phyloP scores from a whole-genome alignment of 2,329 filamentous ascomycete species.

The Leptosphaerulina australis region DNA sequence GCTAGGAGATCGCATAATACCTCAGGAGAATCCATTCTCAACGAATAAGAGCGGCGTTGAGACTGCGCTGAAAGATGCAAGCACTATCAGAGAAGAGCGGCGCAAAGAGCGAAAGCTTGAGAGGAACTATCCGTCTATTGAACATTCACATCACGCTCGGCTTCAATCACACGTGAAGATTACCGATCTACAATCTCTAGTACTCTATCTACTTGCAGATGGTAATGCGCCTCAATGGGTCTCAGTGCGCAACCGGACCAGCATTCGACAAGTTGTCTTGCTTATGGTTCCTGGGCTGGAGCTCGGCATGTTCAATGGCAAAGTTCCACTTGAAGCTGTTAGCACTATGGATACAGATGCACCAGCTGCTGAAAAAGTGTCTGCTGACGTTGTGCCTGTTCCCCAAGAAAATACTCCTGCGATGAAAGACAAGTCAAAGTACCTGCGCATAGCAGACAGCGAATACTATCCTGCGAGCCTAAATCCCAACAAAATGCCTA shows the following conservation, averaged over 20 bases:
- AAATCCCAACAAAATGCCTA: slow-evolving; percentile 50
- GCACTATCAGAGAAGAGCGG: slow-evolving; percentile 28
- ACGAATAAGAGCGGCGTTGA: slow-evolving; percentile 13
- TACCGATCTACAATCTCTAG: slow-evolving; percentile 62
- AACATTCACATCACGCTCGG: slow-evolving; percentile 59
- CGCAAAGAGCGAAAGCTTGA: slow-evolving; percentile 42
- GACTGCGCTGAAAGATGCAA: slow-evolving; percentile 5
- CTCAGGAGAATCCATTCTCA: slow-evolving; percentile 29
- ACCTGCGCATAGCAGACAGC: slow-evolving; percentile 51
- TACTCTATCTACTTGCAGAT: slow-evolving; percentile 66
- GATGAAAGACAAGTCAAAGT: slow-evolving; percentile 31
- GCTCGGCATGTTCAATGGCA: slow-evolving; percentile 81
- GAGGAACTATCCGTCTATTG: slow-evolving; percentile 51
- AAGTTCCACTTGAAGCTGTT: slow-evolving; percentile 29
- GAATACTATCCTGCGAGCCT: slow-evolving; percentile 58
- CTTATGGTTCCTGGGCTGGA: slow-evolving; percentile 93
- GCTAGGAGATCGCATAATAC: slow-evolving; percentile 12
- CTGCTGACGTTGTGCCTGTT: slow-evolving; percentile 17
- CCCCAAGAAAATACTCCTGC: background rate
- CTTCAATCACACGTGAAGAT: slow-evolving; percentile 63
- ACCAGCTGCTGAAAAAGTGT: slow-evolving; percentile 6
- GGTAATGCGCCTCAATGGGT: slow-evolving; percentile 66
- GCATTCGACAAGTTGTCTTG: slow-evolving; percentile 76
- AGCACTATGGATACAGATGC: background rate
- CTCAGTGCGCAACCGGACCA: slow-evolving; percentile 61